Evolutionary conservation across 2,329 filamentous ascomycete genomes (phyloP).

Genomic region (Xylariaceae sp.): DNA sequence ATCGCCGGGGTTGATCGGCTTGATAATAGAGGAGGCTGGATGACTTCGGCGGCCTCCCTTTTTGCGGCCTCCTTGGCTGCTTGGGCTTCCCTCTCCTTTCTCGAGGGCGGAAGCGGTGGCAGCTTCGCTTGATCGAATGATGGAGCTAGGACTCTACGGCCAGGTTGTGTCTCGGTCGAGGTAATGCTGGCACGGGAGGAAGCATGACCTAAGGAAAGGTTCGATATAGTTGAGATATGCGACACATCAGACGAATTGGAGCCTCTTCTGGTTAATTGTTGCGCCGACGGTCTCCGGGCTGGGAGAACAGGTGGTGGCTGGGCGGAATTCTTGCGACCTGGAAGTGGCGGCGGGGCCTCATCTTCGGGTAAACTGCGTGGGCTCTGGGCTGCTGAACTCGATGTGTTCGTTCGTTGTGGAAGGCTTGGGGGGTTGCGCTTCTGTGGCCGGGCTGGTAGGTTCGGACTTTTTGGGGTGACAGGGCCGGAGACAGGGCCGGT

Average conservation of each 20-base stretch:
- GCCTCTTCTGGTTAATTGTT: slow-evolving; percentile 50
- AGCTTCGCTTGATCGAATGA: slow-evolving; percentile 58
- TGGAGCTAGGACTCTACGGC: slow-evolving; percentile 57
- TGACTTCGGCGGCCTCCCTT: slow-evolving; percentile 32
- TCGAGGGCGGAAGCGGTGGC: slow-evolving; percentile 59
- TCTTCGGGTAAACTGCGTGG: slow-evolving; percentile 34
- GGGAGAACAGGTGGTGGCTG: slow-evolving; percentile 52
- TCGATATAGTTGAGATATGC: slow-evolving; percentile 56
- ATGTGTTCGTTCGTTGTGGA: slow-evolving; percentile 42
- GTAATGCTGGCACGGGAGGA: slow-evolving; percentile 53
- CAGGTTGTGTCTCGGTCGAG: slow-evolving; percentile 44
- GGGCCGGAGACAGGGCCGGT: slow-evolving; percentile 13
- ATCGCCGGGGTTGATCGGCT: slow-evolving; percentile 44
- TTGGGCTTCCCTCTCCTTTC: slow-evolving; percentile 55
- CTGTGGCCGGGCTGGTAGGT: slow-evolving; percentile 44
- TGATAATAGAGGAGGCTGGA: slow-evolving; percentile 40
- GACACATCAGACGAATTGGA: slow-evolving; percentile 63
- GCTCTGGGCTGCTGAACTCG: slow-evolving; percentile 24
- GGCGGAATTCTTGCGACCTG: slow-evolving; percentile 42
- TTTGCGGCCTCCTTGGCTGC: slow-evolving; percentile 40
- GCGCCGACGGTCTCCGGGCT: slow-evolving; percentile 51
- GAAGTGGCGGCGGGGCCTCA: slow-evolving; percentile 42
- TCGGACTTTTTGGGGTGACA: slow-evolving; percentile 37
- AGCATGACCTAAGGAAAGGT: slow-evolving; percentile 50
- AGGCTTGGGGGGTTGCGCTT: slow-evolving; percentile 41